These are phyloP conservation scores for Hemerocallis citrina DNA, from an alignment of 106 monocot genomes.

Conservation along the genomic window DNA sequence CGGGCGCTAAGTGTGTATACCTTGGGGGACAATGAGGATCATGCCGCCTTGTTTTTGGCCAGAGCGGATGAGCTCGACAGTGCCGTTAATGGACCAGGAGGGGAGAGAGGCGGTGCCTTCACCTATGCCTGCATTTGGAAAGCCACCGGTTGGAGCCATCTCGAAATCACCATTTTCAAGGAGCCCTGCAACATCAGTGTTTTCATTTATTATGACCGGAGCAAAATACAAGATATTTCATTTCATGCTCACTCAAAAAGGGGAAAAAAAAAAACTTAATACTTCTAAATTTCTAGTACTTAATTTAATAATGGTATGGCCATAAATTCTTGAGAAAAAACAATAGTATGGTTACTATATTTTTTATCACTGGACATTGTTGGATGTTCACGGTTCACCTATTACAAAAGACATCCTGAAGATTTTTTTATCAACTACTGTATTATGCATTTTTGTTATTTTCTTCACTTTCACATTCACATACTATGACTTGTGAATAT, in stretches of 20 bases:
- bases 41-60: conserved; percentile 93
- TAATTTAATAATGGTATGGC: too few species aligned
- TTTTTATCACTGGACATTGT: too few species aligned
- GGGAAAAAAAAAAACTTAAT: not conserved
- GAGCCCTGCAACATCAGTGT: conserved; percentile 34
- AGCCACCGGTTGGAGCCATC: conserved; percentile 52
- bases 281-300: not conserved
- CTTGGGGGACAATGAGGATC: conserved; percentile 95
- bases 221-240: not conserved
- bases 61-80: conserved; percentile 75
- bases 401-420: too few species aligned
- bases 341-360: too few species aligned
- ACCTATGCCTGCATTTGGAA: conserved; percentile 22
- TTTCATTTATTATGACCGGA: not conserved
- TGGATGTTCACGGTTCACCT: too few species aligned
- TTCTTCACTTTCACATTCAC: too few species aligned
- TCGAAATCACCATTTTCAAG: conserved; percentile 89
- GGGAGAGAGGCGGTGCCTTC: conserved; percentile 35
- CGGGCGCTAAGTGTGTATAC: conserved; percentile 17
- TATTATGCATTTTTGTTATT: too few species aligned
- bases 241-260: not conserved
- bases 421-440: too few species aligned
- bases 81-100: conserved; percentile 77
- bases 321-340: too few species aligned
- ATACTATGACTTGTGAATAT: too few species aligned